Evolutionary conservation across 192 early-diverging fungal genomes (phyloP).

Genomic region (Backusella australiensis): DNA sequence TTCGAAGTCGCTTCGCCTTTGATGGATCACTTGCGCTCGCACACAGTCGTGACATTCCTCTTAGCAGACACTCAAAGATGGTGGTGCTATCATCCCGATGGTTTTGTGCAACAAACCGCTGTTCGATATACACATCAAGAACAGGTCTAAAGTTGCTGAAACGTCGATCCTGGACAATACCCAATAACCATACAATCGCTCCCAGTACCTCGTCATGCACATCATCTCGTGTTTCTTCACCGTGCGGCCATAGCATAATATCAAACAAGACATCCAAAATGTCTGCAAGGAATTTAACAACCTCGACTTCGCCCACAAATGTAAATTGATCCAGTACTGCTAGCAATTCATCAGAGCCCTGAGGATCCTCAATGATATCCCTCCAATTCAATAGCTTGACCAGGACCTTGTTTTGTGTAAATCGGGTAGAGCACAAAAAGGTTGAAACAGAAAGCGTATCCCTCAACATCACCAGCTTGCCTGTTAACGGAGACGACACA

Average conservation of each 20-base stretch:
- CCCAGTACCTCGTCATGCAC: constrained; percentile 47
- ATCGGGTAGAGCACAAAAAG: constrained; percentile 58
- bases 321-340: constrained; percentile 47
- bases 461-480: constrained; percentile 20
- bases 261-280: constrained; percentile 65
- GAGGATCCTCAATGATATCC: constrained; percentile 14
- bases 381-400: constrained; percentile 70
- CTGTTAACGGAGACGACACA: neutral
- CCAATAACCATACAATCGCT: constrained; percentile 52
- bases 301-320: constrained; percentile 63
- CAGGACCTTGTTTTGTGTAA: constrained; percentile 62
- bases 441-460: constrained; percentile 57
- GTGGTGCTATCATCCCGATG: neutral
- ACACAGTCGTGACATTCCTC: constrained; percentile 33
- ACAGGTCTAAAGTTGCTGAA: constrained; percentile 57
- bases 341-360: constrained; percentile 30
- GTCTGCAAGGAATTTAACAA: constrained; percentile 64
- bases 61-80: constrained; percentile 39
- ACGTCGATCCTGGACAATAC: constrained; percentile 59
- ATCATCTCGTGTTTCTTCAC: constrained; percentile 10
- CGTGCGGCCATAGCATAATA: constrained; percentile 42
- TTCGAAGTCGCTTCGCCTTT: constrained; percentile 46
- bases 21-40: constrained; percentile 28
- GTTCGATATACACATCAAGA: constrained; percentile 60
- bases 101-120: constrained; percentile 37